Percentiles rank a stretch among this genome's conserved stretches.
These are phyloP conservation scores for Effrenium voratum DNA, from an alignment of 73 alveolate genomes.

Conservation along the genomic window DNA sequence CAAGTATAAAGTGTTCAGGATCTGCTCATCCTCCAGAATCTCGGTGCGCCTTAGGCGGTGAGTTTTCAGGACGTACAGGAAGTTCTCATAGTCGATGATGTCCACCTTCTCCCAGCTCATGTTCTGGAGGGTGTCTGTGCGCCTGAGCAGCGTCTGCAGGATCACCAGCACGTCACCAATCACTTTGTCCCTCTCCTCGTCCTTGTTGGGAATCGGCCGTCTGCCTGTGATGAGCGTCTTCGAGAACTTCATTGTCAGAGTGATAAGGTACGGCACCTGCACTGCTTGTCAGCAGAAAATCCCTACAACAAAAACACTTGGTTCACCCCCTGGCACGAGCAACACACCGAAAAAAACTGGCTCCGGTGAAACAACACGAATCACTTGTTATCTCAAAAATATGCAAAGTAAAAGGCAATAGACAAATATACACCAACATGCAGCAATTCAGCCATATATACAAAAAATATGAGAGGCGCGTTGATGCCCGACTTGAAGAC, in stretches of 20 bases:
- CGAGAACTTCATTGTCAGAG: constrained; percentile 80
- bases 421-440: too few species aligned
- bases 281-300: too few species aligned
- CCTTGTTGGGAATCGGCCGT: constrained; percentile 42
- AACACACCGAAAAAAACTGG: too few species aligned
- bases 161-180: constrained; percentile 60
- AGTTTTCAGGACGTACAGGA: constrained; percentile 28
- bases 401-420: too few species aligned
- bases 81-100: constrained; percentile 78
- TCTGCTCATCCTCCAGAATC: constrained; percentile 55
- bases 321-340: too few species aligned
- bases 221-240: constrained; percentile 64
- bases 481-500: constrained; percentile 78
- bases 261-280: constrained; percentile 51
- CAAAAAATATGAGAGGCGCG: too few species aligned
- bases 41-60: constrained; percentile 34
- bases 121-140: constrained; percentile 51
- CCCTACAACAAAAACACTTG: too few species aligned
- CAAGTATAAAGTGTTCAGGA: constrained; percentile 65
- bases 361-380: too few species aligned
- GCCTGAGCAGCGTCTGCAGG: constrained; percentile 60
- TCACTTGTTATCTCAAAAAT: too few species aligned
- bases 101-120: constrained; percentile 80
- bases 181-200: constrained; percentile 47
- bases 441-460: too few species aligned